Percentiles rank a stretch among this genome's conserved stretches.
phyloP scores from a whole-genome alignment of 768 basidiomycete genomes.

The Sarcodon aspratus region DNA sequence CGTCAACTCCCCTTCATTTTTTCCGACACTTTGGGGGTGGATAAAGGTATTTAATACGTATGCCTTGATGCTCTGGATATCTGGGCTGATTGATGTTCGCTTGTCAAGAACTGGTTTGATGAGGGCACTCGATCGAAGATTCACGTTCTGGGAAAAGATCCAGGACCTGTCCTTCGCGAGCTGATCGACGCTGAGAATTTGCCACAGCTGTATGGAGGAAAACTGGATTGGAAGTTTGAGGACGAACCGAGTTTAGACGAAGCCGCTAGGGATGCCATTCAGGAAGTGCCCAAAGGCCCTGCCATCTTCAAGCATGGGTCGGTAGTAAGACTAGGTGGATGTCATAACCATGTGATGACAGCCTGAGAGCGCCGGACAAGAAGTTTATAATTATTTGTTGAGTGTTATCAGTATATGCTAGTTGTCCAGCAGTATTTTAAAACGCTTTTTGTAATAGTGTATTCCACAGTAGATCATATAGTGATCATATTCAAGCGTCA shows the following conservation, averaged over 20 bases:
- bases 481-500: no score
- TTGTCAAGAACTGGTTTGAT: constrained; percentile 60
- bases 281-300: constrained; percentile 45
- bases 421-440: no score
- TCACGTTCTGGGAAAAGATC: constrained; percentile 55
- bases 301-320: constrained; percentile 35
- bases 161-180: constrained; percentile 36
- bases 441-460: no score
- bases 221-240: constrained; percentile 58
- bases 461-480: no score
- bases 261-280: constrained; percentile 32
- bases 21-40: constrained; percentile 79
- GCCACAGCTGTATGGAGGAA: constrained; percentile 65
- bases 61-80: constrained; percentile 3
- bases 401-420: no score
- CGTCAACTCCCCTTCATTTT: constrained; percentile 76
- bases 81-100: neutral
- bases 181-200: constrained; percentile 39
- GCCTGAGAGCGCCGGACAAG: neutral
- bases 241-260: constrained; percentile 58
- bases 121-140: constrained; percentile 71
- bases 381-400: no score
- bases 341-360: neutral
- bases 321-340: constrained; percentile 15
- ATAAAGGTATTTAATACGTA: constrained; percentile 39